These are phyloP conservation scores for Podaxis sp. DNA, from an alignment of 768 basidiomycete genomes.

Conservation along the genomic window DNA sequence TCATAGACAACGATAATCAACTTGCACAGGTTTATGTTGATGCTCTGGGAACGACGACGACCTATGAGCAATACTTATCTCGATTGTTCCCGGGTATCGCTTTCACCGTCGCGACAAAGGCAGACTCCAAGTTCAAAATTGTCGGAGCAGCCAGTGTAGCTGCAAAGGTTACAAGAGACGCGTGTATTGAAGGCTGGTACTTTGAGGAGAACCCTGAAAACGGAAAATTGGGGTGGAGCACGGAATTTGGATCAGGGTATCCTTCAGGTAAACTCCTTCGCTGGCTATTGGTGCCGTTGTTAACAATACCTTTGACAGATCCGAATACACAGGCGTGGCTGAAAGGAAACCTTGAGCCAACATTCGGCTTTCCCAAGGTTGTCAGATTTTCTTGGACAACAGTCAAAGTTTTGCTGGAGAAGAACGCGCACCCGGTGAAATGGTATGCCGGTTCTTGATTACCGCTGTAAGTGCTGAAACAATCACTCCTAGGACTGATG, in stretches of 20 bases:
- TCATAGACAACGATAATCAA: not conserved
- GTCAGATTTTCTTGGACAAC: constrained; percentile 97
- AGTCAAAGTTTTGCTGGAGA: constrained; percentile 81
- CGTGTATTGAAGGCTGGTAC: constrained; percentile 83
- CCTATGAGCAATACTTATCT: constrained; percentile 84
- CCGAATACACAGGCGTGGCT: constrained; percentile 93
- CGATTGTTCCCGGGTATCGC: constrained; percentile 77
- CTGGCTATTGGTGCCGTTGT: not conserved
- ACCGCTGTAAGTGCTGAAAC: not conserved
- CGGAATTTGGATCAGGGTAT: constrained; percentile 79
- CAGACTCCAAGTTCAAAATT: constrained; percentile 95
- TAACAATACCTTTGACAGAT: constrained; percentile 45
- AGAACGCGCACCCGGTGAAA: constrained; percentile 72
- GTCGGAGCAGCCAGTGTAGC: constrained; percentile 98
- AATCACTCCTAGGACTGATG: constrained; percentile 66
- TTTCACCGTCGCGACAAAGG: constrained; percentile 91
- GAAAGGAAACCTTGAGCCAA: constrained; percentile 68
- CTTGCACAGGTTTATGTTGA: constrained; percentile 82
- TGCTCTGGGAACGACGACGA: constrained; percentile 83
- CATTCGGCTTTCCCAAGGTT: constrained; percentile 90
- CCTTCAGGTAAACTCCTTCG: constrained; percentile 64
- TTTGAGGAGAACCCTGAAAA: constrained; percentile 60
- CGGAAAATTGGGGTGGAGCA: constrained; percentile 27
- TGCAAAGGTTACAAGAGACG: constrained; percentile 94
- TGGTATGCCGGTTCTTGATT: constrained; percentile 55